Evolutionary conservation across 352 stramenopile genomes (phyloP).

Genomic region (Globisporangium carolinianum): DNA sequence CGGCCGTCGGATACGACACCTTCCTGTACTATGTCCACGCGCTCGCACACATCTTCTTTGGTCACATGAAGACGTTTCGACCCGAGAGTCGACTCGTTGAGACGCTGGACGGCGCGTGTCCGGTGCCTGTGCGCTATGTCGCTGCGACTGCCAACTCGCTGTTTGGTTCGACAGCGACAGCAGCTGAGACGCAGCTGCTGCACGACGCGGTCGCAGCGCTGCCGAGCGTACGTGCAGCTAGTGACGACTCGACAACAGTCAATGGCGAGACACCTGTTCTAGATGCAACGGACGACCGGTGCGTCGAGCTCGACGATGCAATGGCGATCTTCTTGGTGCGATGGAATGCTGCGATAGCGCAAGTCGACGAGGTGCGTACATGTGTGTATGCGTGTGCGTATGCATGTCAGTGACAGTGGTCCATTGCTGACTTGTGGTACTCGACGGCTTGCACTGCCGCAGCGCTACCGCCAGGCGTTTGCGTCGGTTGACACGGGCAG

Average conservation of each 20-base stretch:
- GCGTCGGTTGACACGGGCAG: conserved; percentile 28
- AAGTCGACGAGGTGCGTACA: conserved; percentile 43
- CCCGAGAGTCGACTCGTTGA: conserved; percentile 46
- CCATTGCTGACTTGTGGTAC: no score
- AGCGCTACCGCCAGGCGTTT: conserved; percentile 53
- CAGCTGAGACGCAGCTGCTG: conserved; percentile 24
- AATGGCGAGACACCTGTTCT: no score
- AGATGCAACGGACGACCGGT: conserved; percentile 1
- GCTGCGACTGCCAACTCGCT: conserved; percentile 24
- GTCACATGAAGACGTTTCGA: conserved; percentile 67
- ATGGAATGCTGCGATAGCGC: conserved; percentile 35
- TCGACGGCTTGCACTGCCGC: neutral
- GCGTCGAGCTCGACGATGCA: conserved; percentile 60
- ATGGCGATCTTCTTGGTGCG: conserved; percentile 52
- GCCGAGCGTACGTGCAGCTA: conserved; percentile 1
- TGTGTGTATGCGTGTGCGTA: neutral
- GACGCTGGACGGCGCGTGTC: conserved; percentile 39
- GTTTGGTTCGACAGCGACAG: conserved; percentile 41
- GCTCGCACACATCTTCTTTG: conserved; percentile 55
- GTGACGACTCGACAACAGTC: no score
- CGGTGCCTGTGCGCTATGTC: conserved; percentile 27
- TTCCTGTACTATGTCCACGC: conserved; percentile 68
- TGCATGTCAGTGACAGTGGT: no score
- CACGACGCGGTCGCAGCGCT: conserved; percentile 29
- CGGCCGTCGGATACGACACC: conserved; percentile 35